Percentiles rank a stretch among this genome's conserved stretches.
Conservation (phyloP, 2,329 filamentous ascomycete species). For the Sclerotiophoma versabilis region DNA sequence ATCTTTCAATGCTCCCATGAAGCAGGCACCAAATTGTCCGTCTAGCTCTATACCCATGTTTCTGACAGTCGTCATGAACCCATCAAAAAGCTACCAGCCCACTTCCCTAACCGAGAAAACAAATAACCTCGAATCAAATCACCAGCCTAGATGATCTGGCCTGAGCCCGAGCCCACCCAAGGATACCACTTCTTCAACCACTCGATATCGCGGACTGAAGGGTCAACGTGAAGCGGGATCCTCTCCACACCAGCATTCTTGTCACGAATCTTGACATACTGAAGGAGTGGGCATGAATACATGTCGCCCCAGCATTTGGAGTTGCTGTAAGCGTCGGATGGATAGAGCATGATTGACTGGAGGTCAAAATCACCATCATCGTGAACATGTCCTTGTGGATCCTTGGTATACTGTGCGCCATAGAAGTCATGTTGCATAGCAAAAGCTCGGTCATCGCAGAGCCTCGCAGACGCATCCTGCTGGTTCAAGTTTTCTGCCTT, state of each 20-base stretch:
- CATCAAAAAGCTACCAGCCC: too few relatives aligned
- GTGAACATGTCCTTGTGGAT: background rate
- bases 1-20: too few relatives aligned
- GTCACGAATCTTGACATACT: background rate
- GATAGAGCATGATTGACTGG: background rate
- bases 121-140: too few relatives aligned
- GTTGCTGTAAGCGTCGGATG: background rate
- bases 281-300: background rate
- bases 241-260: background rate
- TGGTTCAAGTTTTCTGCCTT: background rate
- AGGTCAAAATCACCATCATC: background rate
- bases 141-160: too few relatives aligned
- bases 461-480: background rate
- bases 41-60: too few relatives aligned
- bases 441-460: background rate
- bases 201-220: background rate
- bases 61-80: too few relatives aligned
- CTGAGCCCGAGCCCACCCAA: background rate
- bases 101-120: too few relatives aligned
- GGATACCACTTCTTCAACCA: background rate
- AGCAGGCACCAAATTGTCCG: too few relatives aligned
- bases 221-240: background rate
- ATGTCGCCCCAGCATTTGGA: background rate
- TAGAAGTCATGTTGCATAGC: background rate
- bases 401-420: background rate